phyloP scores from a whole-genome alignment of 768 basidiomycete genomes.

The Podaxis pistillaris region DNA sequence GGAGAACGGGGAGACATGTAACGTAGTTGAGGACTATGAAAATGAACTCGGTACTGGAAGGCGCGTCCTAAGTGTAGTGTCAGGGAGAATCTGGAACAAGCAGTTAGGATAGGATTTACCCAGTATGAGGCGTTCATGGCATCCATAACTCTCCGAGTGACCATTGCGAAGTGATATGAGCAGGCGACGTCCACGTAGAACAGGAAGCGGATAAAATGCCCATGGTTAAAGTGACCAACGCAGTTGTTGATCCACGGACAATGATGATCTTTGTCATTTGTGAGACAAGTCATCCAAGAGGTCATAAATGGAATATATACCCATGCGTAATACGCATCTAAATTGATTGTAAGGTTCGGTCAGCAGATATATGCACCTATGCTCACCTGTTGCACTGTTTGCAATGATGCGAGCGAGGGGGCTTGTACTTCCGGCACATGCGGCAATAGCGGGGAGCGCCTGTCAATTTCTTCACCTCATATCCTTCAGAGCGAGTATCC shows the following conservation, averaged over 20 bases:
- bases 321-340: slow-evolving; percentile 89
- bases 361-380: background rate
- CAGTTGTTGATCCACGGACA: slow-evolving; percentile 96
- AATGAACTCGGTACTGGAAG: slow-evolving; percentile 66
- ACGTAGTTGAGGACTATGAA: slow-evolving; percentile 89
- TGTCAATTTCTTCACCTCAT: slow-evolving; percentile 89
- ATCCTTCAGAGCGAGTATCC: slow-evolving; percentile 65
- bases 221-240: slow-evolving; percentile 90
- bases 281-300: slow-evolving; percentile 7
- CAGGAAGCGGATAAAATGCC: slow-evolving; percentile 86
- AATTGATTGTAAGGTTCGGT: slow-evolving; percentile 9
- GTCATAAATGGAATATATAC: slow-evolving; percentile 35
- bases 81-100: background rate
- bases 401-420: slow-evolving; percentile 92
- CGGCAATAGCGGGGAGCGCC: slow-evolving; percentile 84
- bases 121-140: slow-evolving; percentile 46
- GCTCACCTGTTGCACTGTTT: slow-evolving; percentile 77
- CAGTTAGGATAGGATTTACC: slow-evolving; percentile 34
- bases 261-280: slow-evolving; percentile 64
- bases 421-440: slow-evolving; percentile 82
- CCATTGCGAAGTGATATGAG: slow-evolving; percentile 83
- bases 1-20: slow-evolving; percentile 78
- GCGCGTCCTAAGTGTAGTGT: slow-evolving; percentile 53
- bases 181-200: slow-evolving; percentile 92
- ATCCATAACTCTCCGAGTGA: slow-evolving; percentile 60